phyloP scores from a whole-genome alignment of 148 eudicot genomes.

The Chenopodium suecicum region DNA sequence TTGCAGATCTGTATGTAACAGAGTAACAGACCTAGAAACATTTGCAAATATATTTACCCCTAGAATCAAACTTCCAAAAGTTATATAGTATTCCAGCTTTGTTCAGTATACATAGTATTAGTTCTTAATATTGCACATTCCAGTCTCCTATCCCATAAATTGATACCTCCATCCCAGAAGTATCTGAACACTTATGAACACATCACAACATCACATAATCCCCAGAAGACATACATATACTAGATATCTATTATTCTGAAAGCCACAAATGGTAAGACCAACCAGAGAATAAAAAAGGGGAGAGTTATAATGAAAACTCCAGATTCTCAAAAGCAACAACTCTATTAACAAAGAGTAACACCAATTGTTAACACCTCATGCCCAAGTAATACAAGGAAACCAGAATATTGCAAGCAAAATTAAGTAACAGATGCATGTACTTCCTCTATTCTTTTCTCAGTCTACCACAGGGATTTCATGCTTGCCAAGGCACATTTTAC shows the following conservation, averaged over 20 bases:
- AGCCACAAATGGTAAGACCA: neutral
- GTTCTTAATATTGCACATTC: neutral
- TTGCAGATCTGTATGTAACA: too few species aligned
- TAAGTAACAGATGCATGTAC: too few species aligned
- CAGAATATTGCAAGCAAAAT: neutral
- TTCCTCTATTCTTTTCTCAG: too few species aligned
- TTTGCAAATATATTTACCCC: neutral
- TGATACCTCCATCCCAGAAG: neutral
- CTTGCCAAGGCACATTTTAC: too few species aligned
- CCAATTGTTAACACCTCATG: neutral
- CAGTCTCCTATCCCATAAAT: neutral
- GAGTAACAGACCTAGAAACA: neutral
- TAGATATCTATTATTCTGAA: neutral
- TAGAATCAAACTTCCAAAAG: too few species aligned
- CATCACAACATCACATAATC: neutral
- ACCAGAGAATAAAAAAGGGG: neutral
- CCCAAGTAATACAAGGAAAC: neutral
- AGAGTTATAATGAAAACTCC: neutral
- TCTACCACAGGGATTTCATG: too few species aligned
- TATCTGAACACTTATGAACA: neutral
- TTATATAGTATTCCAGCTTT: too few species aligned
- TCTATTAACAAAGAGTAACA: neutral
- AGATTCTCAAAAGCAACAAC: neutral
- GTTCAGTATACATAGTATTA: neutral
- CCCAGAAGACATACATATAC: neutral